These are phyloP conservation scores for Tetrapisispora pingtungensis DNA, from an alignment of 805 yeast genomes.

Conservation along the genomic window DNA sequence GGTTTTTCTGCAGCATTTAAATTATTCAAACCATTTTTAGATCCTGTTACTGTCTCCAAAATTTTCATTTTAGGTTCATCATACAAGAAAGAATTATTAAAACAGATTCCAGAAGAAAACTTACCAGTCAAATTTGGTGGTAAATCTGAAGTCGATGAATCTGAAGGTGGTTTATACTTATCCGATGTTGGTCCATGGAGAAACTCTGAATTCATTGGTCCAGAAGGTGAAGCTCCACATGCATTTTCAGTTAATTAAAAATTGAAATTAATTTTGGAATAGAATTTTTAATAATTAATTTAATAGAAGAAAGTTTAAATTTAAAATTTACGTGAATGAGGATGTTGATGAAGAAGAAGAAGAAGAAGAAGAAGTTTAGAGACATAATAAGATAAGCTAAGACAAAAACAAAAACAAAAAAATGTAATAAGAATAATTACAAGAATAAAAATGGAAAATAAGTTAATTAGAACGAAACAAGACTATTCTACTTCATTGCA, in stretches of 20 bases:
- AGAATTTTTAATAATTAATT: too few relatives aligned
- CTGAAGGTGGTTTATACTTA: slow-evolving; percentile 72
- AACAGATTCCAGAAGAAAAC: slow-evolving; percentile 89
- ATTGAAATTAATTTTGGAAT: neutral
- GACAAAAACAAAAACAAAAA: too few relatives aligned
- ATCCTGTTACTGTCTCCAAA: slow-evolving; percentile 94
- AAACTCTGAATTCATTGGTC: slow-evolving; percentile 77
- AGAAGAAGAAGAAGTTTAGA: too few relatives aligned
- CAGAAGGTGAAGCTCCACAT: slow-evolving; percentile 89
- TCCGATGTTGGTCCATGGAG: slow-evolving; percentile 98
- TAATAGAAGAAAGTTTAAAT: too few relatives aligned
- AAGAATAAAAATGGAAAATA: too few relatives aligned
- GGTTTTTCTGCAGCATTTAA: slow-evolving; percentile 93
- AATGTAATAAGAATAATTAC: too few relatives aligned
- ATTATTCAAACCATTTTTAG: slow-evolving; percentile 85
- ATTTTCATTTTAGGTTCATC: slow-evolving; percentile 76
- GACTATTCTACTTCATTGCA: too few relatives aligned
- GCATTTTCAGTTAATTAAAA: slow-evolving; percentile 28
- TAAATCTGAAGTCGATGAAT: slow-evolving; percentile 48
- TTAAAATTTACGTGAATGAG: too few relatives aligned
- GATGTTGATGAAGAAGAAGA: too few relatives aligned
- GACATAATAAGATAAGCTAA: too few relatives aligned
- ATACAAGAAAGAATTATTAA: slow-evolving; percentile 72
- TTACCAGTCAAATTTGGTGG: slow-evolving; percentile 92
- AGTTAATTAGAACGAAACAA: too few relatives aligned